Percentiles rank a stretch among this genome's conserved stretches.
Evolutionary conservation across 805 yeast genomes (phyloP).

Genomic region (Komagataella mondaviorum): DNA sequence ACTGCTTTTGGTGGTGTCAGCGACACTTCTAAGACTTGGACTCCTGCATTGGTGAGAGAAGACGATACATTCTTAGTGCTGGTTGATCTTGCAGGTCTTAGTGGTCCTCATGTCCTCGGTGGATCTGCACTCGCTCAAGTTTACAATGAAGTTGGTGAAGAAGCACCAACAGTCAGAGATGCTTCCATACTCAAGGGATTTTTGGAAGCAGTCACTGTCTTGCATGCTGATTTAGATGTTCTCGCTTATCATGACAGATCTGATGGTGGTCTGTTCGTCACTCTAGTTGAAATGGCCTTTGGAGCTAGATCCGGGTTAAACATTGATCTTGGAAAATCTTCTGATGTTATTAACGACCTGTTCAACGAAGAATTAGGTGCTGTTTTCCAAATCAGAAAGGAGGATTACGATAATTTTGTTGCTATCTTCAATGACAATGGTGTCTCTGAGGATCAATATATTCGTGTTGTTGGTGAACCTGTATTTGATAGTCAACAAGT

Average conservation of each 20-base stretch:
- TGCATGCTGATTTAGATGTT: slow-evolving; percentile 57
- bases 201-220: slow-evolving; percentile 50
- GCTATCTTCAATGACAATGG: slow-evolving; percentile 44
- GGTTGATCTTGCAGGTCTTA: slow-evolving; percentile 58
- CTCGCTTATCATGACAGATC: slow-evolving; percentile 91
- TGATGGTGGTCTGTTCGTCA: slow-evolving; percentile 88
- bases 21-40: slow-evolving; percentile 87
- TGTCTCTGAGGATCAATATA: slow-evolving; percentile 32
- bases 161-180: slow-evolving; percentile 74
- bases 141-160: slow-evolving; percentile 73
- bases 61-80: slow-evolving; percentile 54
- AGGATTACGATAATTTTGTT: slow-evolving; percentile 41
- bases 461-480: slow-evolving; percentile 62
- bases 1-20: slow-evolving; percentile 87
- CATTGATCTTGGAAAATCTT: slow-evolving; percentile 28
- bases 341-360: slow-evolving; percentile 25
- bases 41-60: slow-evolving; percentile 58
- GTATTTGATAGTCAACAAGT: slow-evolving; percentile 31
- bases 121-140: slow-evolving; percentile 95
- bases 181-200: slow-evolving; percentile 50
- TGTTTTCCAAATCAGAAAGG: slow-evolving; percentile 69
- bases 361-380: slow-evolving; percentile 95
- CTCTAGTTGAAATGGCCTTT: slow-evolving; percentile 91
- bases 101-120: slow-evolving; percentile 50
- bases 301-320: slow-evolving; percentile 84